These are phyloP conservation scores for Capsella rubella DNA, from an alignment of 441 rosid species.

Conservation along the genomic window DNA sequence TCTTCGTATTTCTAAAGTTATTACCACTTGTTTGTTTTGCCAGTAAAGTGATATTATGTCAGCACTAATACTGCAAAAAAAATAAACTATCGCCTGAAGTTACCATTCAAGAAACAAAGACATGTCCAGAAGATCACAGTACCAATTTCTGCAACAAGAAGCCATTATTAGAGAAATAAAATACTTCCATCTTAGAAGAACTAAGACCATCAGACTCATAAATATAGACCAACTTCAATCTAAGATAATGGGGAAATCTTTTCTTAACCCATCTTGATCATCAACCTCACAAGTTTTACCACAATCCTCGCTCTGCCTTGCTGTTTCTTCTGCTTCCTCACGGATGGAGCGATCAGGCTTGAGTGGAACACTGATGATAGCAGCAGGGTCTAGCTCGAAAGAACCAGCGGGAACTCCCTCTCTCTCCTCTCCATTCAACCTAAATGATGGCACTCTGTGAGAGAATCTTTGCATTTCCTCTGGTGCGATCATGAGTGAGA, in stretches of 20 bases:
- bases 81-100: neutral
- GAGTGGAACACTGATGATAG: constrained; percentile 30
- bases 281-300: neutral
- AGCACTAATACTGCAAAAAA: neutral
- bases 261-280: constrained; percentile 17
- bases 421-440: constrained; percentile 59
- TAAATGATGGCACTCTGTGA: constrained; percentile 58
- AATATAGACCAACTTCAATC: constrained; percentile 5
- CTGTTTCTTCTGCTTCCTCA: neutral
- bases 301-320: neutral
- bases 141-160: constrained; percentile 6
- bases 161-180: neutral
- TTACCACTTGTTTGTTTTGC: constrained; percentile 20
- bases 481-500: constrained; percentile 38
- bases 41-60: neutral
- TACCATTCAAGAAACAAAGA: neutral
- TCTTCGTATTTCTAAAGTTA: neutral
- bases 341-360: neutral
- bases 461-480: constrained; percentile 56
- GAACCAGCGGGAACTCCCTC: constrained; percentile 59
- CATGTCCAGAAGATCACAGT: constrained; percentile 18
- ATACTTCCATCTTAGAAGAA: constrained; percentile 4
- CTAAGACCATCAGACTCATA: neutral
- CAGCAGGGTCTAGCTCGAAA: constrained; percentile 62
- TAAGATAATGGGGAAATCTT: constrained; percentile 13